A percentile compares a stretch with the other conserved stretches of the same genome.
These are phyloP conservation scores for Colletotrichum chrysophilum DNA, from an alignment of 2,329 filamentous ascomycete species.

Conservation along the genomic window DNA sequence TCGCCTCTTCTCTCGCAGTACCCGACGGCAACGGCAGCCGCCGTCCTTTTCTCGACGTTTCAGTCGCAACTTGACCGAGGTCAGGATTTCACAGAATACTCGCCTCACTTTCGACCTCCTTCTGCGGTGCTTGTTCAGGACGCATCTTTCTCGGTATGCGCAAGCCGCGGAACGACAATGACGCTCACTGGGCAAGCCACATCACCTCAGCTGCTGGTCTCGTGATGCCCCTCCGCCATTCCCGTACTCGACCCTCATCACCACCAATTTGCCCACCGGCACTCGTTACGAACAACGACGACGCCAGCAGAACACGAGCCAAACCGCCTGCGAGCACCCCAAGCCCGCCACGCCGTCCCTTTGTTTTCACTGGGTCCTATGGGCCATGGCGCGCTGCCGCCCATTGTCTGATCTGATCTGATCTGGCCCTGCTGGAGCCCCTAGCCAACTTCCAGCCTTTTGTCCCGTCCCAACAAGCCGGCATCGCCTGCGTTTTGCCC, in stretches of 20 bases:
- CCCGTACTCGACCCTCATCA: neutral
- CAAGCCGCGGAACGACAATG: neutral
- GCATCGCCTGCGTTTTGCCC: neutral
- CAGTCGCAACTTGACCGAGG: constrained; percentile 4
- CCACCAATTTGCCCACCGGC: neutral
- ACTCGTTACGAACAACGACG: neutral
- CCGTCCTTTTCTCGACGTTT: neutral
- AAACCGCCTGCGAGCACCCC: neutral
- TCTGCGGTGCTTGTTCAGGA: neutral
- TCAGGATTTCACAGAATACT: neutral
- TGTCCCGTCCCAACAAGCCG: neutral
- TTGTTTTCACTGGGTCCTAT: neutral
- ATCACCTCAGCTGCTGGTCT: neutral
- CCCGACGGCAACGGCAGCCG: neutral
- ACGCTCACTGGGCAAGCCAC: neutral
- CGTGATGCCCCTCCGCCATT: neutral
- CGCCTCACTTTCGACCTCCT: neutral
- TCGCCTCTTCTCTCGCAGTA: neutral
- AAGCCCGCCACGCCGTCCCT: neutral
- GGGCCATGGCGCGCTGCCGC: neutral
- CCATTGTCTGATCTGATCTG: neutral
- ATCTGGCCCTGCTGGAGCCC: neutral
- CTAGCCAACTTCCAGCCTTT: neutral
- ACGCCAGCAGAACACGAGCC: neutral
- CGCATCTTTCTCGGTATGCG: neutral